Conservation (phyloP, 2,329 filamentous ascomycete genomes). For the Monosporascus sp. region DNA sequence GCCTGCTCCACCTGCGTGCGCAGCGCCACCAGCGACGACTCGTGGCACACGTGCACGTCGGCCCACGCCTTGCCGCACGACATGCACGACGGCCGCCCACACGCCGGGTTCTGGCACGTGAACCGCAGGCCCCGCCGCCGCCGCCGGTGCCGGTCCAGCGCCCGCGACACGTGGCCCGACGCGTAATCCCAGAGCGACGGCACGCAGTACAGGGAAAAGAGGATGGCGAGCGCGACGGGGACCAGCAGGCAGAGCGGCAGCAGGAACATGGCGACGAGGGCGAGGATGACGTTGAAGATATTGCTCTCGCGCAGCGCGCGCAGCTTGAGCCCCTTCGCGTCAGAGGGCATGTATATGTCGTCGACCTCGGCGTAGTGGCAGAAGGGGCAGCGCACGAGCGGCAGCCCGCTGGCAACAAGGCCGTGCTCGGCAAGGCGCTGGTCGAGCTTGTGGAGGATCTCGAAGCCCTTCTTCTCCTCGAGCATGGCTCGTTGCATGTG, state of each 20-base stretch:
- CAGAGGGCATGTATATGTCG: constrained; percentile 60
- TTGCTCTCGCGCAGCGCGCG: constrained; percentile 50
- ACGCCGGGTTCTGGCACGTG: constrained; percentile 65
- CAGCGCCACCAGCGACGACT: constrained; percentile 73
- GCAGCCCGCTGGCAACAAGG: constrained; percentile 66
- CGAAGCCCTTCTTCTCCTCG: constrained; percentile 62
- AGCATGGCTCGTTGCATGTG: constrained; percentile 69
- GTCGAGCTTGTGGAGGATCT: constrained; percentile 71
- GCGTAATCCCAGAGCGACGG: constrained; percentile 37
- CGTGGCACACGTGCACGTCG: constrained; percentile 87
- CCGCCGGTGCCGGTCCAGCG: constrained; percentile 63
- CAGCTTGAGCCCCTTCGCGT: constrained; percentile 50
- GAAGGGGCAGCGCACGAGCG: constrained; percentile 80
- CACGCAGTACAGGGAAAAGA: constrained; percentile 38
- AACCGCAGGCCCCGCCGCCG: constrained; percentile 72
- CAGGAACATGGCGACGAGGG: constrained; percentile 23
- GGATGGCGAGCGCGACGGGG: constrained; percentile 42
- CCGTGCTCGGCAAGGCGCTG: constrained; percentile 72
- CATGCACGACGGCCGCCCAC: constrained; percentile 69
- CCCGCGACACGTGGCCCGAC: constrained; percentile 46
- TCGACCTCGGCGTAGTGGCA: constrained; percentile 90
- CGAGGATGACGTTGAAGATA: constrained; percentile 36
- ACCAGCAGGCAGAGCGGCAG: constrained; percentile 53
- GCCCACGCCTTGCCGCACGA: constrained; percentile 77
- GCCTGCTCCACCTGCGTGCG: constrained; percentile 88